Percentiles rank a stretch among this genome's conserved stretches.
phyloP scores from a whole-genome alignment of 1,284 basidiomycete genomes.

The Pyrrhoderma noxium region DNA sequence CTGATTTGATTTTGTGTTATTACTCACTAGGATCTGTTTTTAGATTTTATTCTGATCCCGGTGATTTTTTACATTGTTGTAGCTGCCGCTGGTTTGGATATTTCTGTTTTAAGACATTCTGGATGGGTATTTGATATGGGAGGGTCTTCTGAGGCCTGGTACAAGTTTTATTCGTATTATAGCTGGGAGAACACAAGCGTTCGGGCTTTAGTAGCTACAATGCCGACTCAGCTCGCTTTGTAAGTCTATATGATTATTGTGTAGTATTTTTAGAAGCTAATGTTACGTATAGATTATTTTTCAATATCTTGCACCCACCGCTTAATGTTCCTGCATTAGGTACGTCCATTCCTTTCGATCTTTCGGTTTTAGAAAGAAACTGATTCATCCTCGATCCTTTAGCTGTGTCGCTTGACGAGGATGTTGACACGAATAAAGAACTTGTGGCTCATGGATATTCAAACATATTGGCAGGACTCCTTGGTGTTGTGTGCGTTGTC shows the following conservation, averaged over 20 bases:
- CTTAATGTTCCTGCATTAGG: conserved; percentile 91
- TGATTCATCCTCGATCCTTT: conserved; percentile 1
- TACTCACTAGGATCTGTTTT: conserved; percentile 1
- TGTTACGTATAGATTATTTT: conserved; percentile 54
- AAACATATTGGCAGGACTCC: conserved; percentile 74
- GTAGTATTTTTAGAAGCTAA: conserved; percentile 3
- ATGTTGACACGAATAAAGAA: conserved; percentile 91
- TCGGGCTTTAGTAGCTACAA: conserved; percentile 60
- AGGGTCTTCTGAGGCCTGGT: conserved; percentile 62
- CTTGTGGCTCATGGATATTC: conserved; percentile 91
- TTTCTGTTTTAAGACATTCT: conserved; percentile 50
- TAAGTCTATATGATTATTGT: conserved; percentile 30
- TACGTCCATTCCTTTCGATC: conserved; percentile 23
- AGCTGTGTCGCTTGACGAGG: conserved; percentile 88
- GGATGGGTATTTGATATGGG: conserved; percentile 93
- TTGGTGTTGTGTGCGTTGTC: conserved; percentile 68
- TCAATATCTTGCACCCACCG: conserved; percentile 92
- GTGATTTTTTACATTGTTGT: conserved; percentile 80
- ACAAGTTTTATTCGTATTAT: conserved; percentile 72
- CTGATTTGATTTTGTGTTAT: background rate
- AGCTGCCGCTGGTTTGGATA: conserved; percentile 53
- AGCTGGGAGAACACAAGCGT: conserved; percentile 58
- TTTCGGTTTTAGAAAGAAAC: background rate
- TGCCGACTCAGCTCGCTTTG: conserved; percentile 80
- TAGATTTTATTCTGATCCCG: conserved; percentile 84